phyloP scores from a whole-genome alignment of 305 asterid species.

The Fraxinus floribunda region DNA sequence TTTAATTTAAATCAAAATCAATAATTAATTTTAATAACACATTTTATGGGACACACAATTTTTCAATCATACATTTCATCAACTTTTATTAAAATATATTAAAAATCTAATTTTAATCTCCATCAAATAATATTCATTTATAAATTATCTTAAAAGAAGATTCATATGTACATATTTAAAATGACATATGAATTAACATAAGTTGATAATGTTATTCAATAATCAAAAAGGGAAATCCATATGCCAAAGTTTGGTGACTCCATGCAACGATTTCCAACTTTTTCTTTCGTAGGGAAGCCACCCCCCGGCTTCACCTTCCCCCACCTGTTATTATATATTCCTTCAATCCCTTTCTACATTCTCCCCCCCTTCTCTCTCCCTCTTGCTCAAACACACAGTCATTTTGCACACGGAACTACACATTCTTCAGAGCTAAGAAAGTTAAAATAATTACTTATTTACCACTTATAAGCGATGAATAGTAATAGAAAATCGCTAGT shows the following conservation, averaged over 20 bases:
- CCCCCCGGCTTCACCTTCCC: constrained; percentile 36
- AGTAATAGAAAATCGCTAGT: constrained; percentile 27
- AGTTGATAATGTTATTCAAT: background rate
- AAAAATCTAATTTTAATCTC: no score
- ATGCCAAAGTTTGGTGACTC: constrained; percentile 22
- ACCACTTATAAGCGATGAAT: constrained; percentile 22
- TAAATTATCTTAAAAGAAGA: background rate
- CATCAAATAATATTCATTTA: background rate
- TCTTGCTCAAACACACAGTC: background rate
- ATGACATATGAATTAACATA: no score
- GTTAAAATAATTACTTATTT: background rate
- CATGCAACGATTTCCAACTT: constrained; percentile 42
- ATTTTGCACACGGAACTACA: background rate
- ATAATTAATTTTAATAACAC: no score
- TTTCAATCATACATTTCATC: no score
- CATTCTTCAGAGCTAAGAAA: constrained; percentile 36
- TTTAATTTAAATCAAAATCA: no score
- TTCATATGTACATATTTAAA: no score
- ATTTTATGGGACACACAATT: no score
- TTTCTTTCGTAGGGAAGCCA: constrained; percentile 33
- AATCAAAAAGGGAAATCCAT: constrained; percentile 5
- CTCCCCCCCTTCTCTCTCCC: constrained; percentile 26
- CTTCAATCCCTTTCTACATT: constrained; percentile 24
- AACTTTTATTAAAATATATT: no score
- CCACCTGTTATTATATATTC: constrained; percentile 29